Conservation (phyloP, 352 stramenopile genomes). For the Blastocystis sp. region DNA sequence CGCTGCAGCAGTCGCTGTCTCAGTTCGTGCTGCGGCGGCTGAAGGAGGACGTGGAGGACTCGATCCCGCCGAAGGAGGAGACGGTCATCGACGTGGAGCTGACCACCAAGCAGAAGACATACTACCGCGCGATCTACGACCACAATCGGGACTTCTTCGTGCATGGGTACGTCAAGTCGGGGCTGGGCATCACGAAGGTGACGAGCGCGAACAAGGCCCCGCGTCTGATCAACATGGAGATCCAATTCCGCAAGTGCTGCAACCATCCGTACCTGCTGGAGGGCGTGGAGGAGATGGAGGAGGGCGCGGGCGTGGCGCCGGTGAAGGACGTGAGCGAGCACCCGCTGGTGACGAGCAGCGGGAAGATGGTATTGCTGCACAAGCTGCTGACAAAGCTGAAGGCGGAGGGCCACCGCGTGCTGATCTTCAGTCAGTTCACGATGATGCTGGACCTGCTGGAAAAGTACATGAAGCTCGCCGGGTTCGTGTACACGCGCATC, state of each 20-base stretch:
- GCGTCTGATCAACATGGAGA: constrained; percentile 95
- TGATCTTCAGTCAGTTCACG: constrained; percentile 98
- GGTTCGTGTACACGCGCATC: constrained; percentile 82
- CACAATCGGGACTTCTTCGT: constrained; percentile 73
- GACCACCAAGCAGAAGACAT: constrained; percentile 95
- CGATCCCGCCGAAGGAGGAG: constrained; percentile 91
- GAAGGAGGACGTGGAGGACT: constrained; percentile 93
- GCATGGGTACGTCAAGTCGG: constrained; percentile 70
- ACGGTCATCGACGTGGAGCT: constrained; percentile 92
- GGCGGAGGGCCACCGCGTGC: constrained; percentile 88
- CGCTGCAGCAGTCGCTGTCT: constrained; percentile 86
- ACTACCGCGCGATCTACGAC: constrained; percentile 78
- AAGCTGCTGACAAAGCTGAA: constrained; percentile 93
- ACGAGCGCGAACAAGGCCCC: constrained; percentile 70
- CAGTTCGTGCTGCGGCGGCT: constrained; percentile 91
- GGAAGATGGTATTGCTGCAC: constrained; percentile 89
- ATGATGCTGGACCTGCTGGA: constrained; percentile 88
- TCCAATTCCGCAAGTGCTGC: constrained; percentile 95
- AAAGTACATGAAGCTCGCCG: constrained; percentile 80
- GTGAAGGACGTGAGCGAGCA: constrained; percentile 73
- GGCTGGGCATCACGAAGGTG: constrained; percentile 74
- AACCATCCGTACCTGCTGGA: constrained; percentile 98
- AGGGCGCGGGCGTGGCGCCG: constrained; percentile 71
- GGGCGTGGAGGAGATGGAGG: constrained; percentile 95
- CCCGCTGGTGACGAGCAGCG: constrained; percentile 80